Conservation (phyloP, 108 stramenopile genomes). For the Cylindrotheca fusiformis region DNA sequence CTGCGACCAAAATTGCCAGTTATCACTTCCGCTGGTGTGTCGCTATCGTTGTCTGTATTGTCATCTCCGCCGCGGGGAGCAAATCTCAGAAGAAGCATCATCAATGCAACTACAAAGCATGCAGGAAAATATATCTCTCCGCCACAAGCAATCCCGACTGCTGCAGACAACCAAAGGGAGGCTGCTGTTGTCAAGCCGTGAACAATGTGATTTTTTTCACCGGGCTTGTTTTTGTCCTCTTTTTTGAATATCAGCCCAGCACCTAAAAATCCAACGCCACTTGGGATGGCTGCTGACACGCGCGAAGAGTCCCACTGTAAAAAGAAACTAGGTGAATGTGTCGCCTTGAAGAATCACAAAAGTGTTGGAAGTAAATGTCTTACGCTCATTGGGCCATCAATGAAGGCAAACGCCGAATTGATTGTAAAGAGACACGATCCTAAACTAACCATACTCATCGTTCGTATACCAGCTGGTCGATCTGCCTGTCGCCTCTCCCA, state of each 20-base stretch:
- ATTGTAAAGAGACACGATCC: slow-evolving; percentile 89
- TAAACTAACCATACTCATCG: slow-evolving; percentile 85
- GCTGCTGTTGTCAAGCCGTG: slow-evolving; percentile 84
- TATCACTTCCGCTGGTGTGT: neutral
- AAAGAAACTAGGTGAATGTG: neutral
- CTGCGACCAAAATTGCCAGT: neutral
- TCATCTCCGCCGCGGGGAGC: slow-evolving; percentile 49
- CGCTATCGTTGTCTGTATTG: slow-evolving; percentile 6
- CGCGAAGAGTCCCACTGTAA: slow-evolving; percentile 70
- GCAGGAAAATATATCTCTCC: slow-evolving; percentile 86
- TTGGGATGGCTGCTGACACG: slow-evolving; percentile 80
- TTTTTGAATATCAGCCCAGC: slow-evolving; percentile 82
- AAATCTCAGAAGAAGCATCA: slow-evolving; percentile 80
- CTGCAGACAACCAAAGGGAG: slow-evolving; percentile 67
- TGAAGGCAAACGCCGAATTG: slow-evolving; percentile 77
- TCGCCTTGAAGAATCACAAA: too few species aligned
- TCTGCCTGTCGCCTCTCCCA: slow-evolving; percentile 84
- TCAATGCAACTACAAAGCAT: slow-evolving; percentile 60
- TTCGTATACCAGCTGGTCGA: slow-evolving; percentile 89
- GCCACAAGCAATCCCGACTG: slow-evolving; percentile 75
- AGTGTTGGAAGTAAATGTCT: neutral
- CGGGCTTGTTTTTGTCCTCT: slow-evolving; percentile 38
- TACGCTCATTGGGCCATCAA: slow-evolving; percentile 66
- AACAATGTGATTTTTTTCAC: slow-evolving; percentile 55
- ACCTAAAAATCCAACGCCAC: slow-evolving; percentile 87